phyloP scores from a whole-genome alignment of 768 basidiomycete species.

The Imleria badia region DNA sequence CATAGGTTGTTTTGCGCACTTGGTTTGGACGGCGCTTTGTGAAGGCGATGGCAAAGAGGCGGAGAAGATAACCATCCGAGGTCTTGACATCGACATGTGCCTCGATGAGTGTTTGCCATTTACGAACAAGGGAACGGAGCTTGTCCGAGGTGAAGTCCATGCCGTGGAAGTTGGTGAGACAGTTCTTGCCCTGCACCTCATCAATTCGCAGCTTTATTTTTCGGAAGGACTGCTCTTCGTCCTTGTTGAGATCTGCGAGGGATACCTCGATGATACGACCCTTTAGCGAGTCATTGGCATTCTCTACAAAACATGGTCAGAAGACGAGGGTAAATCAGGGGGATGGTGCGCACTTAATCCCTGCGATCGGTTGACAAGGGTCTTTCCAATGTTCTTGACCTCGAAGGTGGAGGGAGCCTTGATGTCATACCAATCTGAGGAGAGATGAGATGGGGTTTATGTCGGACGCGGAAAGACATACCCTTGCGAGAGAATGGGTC shows the following conservation, averaged over 20 bases:
- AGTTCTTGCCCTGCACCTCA: conserved; percentile 97
- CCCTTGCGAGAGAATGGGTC: conserved; percentile 99
- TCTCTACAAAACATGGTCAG: conserved; percentile 56
- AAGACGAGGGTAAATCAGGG: not conserved
- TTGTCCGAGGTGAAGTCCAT: conserved; percentile 99
- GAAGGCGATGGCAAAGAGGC: conserved; percentile 98
- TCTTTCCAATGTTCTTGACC: conserved; percentile 95
- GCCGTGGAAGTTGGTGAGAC: conserved; percentile 99
- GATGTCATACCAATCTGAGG: conserved; percentile 97
- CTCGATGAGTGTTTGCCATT: conserved; percentile 99
- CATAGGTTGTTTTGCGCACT: conserved; percentile 99
- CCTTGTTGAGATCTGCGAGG: conserved; percentile 97
- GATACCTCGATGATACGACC: conserved; percentile 96
- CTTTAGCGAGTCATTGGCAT: conserved; percentile 97
- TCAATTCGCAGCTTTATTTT: conserved; percentile 99
- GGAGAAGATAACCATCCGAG: conserved; percentile 98
- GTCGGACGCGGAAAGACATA: conserved; percentile 33
- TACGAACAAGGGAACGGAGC: conserved; percentile 98
- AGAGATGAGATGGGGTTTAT: not conserved
- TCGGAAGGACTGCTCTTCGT: conserved; percentile 99
- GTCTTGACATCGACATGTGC: conserved; percentile 99
- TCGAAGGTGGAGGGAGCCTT: conserved; percentile 99
- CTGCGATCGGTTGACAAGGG: conserved; percentile 95
- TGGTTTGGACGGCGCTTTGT: conserved; percentile 95
- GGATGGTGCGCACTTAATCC: conserved; percentile 82